These are phyloP conservation scores for Plectosphaerella cucumerina DNA, from an alignment of 2,329 filamentous ascomycete species.

Conservation along the genomic window DNA sequence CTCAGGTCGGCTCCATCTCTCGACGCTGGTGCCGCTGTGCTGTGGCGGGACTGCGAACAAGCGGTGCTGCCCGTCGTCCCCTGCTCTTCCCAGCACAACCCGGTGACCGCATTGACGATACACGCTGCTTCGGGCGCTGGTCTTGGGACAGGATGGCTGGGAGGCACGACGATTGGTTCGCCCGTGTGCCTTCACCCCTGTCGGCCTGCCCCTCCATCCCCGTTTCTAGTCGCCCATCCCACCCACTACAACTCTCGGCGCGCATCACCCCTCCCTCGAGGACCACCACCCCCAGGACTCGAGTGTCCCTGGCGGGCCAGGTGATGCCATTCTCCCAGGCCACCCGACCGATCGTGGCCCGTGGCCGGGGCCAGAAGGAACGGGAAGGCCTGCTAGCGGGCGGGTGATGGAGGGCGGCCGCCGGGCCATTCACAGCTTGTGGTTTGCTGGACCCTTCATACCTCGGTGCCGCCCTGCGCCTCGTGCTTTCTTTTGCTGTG, in stretches of 20 bases:
- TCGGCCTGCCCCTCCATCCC: neutral
- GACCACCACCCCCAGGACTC: no score
- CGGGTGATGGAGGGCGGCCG: neutral
- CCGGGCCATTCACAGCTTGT: neutral
- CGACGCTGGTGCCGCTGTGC: no score
- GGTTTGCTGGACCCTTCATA: neutral
- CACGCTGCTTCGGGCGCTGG: neutral
- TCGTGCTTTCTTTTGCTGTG: no score
- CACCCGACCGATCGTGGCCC: neutral
- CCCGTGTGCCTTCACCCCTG: neutral
- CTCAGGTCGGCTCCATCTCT: neutral
- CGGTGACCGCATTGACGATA: neutral
- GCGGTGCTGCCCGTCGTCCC: conserved; percentile 3
- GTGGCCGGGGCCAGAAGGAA: neutral
- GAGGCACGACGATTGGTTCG: neutral
- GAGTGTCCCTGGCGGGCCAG: conserved; percentile 4
- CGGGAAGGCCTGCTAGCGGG: no score
- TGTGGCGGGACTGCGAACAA: neutral
- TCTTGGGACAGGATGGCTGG: neutral
- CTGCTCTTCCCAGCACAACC: neutral
- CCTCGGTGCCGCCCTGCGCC: neutral
- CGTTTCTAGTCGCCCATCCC: neutral
- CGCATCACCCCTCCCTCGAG: no score
- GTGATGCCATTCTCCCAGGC: conserved; percentile 12
- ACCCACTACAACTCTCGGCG: no score